Conservation (phyloP, 2,329 filamentous ascomycete genomes). For the Phymatotrichopsis omnivora region DNA sequence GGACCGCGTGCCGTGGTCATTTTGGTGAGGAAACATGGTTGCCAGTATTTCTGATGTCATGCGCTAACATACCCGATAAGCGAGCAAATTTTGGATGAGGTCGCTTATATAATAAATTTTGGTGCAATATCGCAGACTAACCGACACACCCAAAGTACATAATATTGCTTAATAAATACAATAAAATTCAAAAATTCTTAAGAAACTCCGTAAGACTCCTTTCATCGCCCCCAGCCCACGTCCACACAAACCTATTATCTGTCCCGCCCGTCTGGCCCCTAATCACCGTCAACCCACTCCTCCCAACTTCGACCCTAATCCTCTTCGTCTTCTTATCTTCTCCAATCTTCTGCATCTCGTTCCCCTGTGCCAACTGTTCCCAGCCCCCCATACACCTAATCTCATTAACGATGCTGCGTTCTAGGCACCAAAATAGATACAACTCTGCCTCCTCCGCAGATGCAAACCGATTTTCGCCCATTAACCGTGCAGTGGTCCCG, state of each 20-base stretch:
- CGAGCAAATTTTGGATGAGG: too few species aligned
- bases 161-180: too few species aligned
- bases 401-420: constrained; percentile 29
- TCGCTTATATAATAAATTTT: neutral
- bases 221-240: constrained; percentile 26
- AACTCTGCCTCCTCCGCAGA: constrained; percentile 28
- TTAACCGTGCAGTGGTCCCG: constrained; percentile 28
- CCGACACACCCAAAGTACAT: too few species aligned
- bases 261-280: constrained; percentile 28
- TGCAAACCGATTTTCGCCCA: constrained; percentile 30
- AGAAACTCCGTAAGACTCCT: constrained; percentile 23
- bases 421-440: constrained; percentile 31
- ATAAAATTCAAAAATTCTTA: constrained; percentile 22
- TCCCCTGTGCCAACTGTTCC: constrained; percentile 30
- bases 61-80: too few species aligned
- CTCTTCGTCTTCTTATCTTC: constrained; percentile 27
- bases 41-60: too few species aligned
- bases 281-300: constrained; percentile 24
- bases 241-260: constrained; percentile 28
- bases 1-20: too few species aligned
- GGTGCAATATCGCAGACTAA: too few species aligned
- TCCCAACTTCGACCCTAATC: constrained; percentile 28
- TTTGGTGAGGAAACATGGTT: too few species aligned
- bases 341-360: constrained; percentile 29
- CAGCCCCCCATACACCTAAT: constrained; percentile 26